phyloP scores from a whole-genome alignment of 805 yeast species.

The Candida arabinofermentans region DNA sequence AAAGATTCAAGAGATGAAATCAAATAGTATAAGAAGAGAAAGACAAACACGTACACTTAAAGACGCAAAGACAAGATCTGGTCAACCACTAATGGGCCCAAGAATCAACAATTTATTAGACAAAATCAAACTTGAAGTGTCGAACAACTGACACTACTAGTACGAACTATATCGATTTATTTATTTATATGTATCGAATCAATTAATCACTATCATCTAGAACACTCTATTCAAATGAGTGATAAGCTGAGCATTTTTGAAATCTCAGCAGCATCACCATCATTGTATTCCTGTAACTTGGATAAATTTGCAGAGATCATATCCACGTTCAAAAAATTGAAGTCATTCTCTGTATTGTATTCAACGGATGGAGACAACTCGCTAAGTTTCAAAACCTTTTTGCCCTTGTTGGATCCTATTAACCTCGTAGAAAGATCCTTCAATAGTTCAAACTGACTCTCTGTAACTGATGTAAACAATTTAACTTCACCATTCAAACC shows the following conservation, averaged over 20 bases:
- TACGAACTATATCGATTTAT: neutral
- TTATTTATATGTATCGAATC: neutral
- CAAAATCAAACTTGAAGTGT: slow-evolving; percentile 55
- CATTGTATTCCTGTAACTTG: neutral
- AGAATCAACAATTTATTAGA: slow-evolving; percentile 74
- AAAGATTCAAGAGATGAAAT: slow-evolving; percentile 30
- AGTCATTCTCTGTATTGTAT: neutral
- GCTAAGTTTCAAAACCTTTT: slow-evolving; percentile 5
- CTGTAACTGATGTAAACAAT: slow-evolving; percentile 14
- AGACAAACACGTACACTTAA: slow-evolving; percentile 39
- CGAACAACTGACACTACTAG: slow-evolving; percentile 1
- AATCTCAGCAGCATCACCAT: slow-evolving; percentile 10
- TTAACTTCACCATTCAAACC: slow-evolving; percentile 38
- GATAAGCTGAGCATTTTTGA: slow-evolving; percentile 11
- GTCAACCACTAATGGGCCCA: slow-evolving; percentile 92
- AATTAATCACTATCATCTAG: neutral
- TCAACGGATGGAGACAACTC: slow-evolving; percentile 9
- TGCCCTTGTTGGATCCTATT: neutral
- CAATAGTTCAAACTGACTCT: slow-evolving; percentile 6
- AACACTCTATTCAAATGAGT: slow-evolving; percentile 5
- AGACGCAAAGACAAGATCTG: slow-evolving; percentile 55
- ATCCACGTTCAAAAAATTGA: slow-evolving; percentile 14
- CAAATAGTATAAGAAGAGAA: slow-evolving; percentile 40
- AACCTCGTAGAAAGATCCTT: slow-evolving; percentile 1
- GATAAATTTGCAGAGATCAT: slow-evolving; percentile 9